Evolutionary conservation across 169 alveolate species (phyloP), one percentile per base, ranked within the genome.

Genomic region (Eimeria maxima): DNA sequence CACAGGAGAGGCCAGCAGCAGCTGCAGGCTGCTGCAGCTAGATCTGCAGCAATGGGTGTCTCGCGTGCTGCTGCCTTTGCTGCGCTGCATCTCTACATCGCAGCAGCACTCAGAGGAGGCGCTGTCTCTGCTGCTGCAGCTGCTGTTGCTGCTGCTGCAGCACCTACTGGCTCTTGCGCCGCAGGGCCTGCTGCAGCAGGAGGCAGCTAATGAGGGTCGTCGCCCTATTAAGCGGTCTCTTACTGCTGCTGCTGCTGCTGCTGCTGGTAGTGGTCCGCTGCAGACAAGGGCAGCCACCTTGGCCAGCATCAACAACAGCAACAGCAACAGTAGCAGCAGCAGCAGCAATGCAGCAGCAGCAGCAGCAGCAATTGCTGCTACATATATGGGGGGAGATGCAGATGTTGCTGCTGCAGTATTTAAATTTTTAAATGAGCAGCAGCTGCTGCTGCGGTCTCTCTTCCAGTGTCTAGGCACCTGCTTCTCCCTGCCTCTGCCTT

Each of bases 111-210:
- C 87, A 38, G 87, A 74, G 60, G 87, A 74, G 57, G 87, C 60
- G 57, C 87, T 74, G 60, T 33, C 87, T 1, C 63, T 29, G 87
- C 63, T 74, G 87, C 87, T 74, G 87, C 87, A 74, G 87, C 87
- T 74, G 87, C 87, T 74, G 87, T 60, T 74, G 87, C 87, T 74
- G 87, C 87, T 74, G 50, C 87, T 74, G 50, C 87, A 74, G 87
- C 87, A 74, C 55, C 22, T 44, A 14, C 87, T 74, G 42, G 16
- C 55, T 6, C 8, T 6, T 8, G 50, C 63, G 8, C 60, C 87
- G 11, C 27, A 20, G 10, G 57, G n/a, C n/a, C n/a, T 38, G 42
- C 63, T 24, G 57, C 27, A 3, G n/a, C 60, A 74, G 47, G 60
- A 74, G 55, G n/a, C 87, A 74, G 87, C 87, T 33, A 33, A 13